These are phyloP conservation scores for Paramarasmius palmivorus DNA, from an alignment of 1,284 basidiomycete genomes.

Conservation along the genomic window DNA sequence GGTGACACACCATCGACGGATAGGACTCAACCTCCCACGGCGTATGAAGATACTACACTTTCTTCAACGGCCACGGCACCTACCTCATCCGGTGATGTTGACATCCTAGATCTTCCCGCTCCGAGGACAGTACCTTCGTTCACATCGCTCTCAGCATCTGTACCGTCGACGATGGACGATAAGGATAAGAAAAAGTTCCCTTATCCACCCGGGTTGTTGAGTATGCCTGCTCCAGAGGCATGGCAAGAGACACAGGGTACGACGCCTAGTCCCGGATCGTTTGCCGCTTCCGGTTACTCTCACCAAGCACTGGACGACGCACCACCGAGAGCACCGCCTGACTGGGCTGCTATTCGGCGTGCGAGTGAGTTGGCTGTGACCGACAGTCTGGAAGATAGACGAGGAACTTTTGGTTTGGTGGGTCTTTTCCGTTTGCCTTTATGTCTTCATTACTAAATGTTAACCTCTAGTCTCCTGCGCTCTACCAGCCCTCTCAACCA, in stretches of 20 bases:
- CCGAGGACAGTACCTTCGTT: constrained; percentile 55
- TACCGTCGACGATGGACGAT: constrained; percentile 19
- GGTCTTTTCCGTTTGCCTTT: constrained; percentile 26
- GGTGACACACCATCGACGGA: constrained; percentile 18
- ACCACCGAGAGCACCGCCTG: constrained; percentile 55
- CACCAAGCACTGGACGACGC: constrained; percentile 54
- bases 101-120: constrained; percentile 62
- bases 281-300: constrained; percentile 18
- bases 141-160: constrained; percentile 34
- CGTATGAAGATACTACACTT: constrained; percentile 33
- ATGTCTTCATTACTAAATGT: background rate
- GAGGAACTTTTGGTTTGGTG: constrained; percentile 62
- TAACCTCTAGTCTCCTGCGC: constrained; percentile 34
- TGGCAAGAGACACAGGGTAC: constrained; percentile 35
- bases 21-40: constrained; percentile 17
- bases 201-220: constrained; percentile 52
- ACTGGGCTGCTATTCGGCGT: constrained; percentile 56
- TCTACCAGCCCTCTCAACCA: constrained; percentile 38
- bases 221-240: constrained; percentile 5
- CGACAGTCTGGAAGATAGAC: constrained; percentile 35
- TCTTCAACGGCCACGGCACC: constrained; percentile 11
- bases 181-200: constrained; percentile 24
- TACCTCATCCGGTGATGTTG: constrained; percentile 29
- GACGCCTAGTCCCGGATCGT: constrained; percentile 30
- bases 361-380: constrained; percentile 16